phyloP scores from a whole-genome alignment of 208 protist genomes.

The Sergeia podlipaevii region DNA sequence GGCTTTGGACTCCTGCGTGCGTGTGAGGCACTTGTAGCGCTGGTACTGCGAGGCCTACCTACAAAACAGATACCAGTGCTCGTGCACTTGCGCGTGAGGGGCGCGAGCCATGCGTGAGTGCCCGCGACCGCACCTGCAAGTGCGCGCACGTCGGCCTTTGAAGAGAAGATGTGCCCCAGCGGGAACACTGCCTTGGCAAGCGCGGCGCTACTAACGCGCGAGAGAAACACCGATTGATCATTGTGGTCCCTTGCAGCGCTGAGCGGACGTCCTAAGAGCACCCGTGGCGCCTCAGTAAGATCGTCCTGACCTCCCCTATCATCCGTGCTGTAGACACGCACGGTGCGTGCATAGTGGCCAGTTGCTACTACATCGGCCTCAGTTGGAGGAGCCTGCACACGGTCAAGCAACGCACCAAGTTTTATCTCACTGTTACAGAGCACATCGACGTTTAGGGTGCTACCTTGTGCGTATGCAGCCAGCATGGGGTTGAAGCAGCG shows the following conservation, averaged over 20 bases:
- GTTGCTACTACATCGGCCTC: conserved; percentile 45
- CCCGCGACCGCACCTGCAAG: conserved; percentile 25
- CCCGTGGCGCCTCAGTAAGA: not conserved
- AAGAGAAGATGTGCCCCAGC: conserved; percentile 61
- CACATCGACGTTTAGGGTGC: conserved; percentile 80
- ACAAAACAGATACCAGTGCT: conserved; percentile 85
- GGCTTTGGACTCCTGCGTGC: too few species aligned
- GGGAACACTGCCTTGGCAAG: conserved; percentile 50
- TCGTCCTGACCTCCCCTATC: not conserved
- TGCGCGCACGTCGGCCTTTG: conserved; percentile 62
- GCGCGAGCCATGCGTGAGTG: conserved; percentile 5
- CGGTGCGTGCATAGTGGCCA: conserved; percentile 75
- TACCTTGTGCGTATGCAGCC: conserved; percentile 45
- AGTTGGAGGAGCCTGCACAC: conserved; percentile 6
- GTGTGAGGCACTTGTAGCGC: not conserved
- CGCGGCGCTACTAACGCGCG: conserved; percentile 30
- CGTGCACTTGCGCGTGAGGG: conserved; percentile 45
- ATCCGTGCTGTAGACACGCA: conserved; percentile 6
- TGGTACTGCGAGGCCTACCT: conserved; percentile 12
- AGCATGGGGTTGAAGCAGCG: conserved; percentile 77
- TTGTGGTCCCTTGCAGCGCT: conserved; percentile 57
- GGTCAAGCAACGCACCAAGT: conserved; percentile 43
- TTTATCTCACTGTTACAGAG: conserved; percentile 80
- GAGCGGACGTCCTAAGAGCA: conserved; percentile 53
- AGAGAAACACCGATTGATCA: conserved; percentile 72